phyloP scores from a whole-genome alignment of 148 eudicot genomes.

The Oxyria digyna region DNA sequence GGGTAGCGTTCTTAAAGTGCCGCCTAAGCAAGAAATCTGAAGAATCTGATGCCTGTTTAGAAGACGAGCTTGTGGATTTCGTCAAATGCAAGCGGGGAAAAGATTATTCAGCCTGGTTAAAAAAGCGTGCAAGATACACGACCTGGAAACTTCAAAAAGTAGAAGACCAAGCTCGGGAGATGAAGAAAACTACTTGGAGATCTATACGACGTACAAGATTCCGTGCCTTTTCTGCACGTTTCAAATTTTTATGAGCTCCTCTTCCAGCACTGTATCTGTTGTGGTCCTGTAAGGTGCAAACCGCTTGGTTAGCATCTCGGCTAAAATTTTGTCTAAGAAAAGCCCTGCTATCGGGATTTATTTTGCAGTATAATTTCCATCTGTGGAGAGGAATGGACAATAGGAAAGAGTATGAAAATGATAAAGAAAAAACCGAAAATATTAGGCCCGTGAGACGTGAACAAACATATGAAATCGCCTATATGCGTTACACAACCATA shows the following conservation, averaged over 20 bases:
- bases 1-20: slow-evolving; percentile 36
- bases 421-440: neutral
- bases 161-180: slow-evolving; percentile 27
- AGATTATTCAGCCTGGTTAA: slow-evolving; percentile 50
- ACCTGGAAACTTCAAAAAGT: slow-evolving; percentile 26
- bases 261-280: slow-evolving; percentile 83
- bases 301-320: neutral
- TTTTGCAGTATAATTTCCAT: neutral
- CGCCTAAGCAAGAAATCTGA: slow-evolving; percentile 3
- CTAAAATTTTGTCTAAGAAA: neutral
- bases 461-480: too few relatives aligned
- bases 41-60: slow-evolving; percentile 10
- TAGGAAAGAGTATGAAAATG: neutral
- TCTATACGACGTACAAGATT: slow-evolving; percentile 24
- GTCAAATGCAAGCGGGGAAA: slow-evolving; percentile 51
- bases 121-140: slow-evolving; percentile 21
- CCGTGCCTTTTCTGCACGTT: slow-evolving; percentile 90
- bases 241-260: slow-evolving; percentile 78
- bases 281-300: slow-evolving; percentile 42
- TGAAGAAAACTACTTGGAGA: slow-evolving; percentile 35
- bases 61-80: slow-evolving; percentile 52
- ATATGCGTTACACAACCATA: neutral
- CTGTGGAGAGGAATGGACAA: neutral
- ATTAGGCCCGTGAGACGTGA: neutral
- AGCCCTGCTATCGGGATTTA: neutral